Evolutionary conservation across 2,329 filamentous ascomycete species (phyloP).

Genomic region (Nannizziopsis barbatae): DNA sequence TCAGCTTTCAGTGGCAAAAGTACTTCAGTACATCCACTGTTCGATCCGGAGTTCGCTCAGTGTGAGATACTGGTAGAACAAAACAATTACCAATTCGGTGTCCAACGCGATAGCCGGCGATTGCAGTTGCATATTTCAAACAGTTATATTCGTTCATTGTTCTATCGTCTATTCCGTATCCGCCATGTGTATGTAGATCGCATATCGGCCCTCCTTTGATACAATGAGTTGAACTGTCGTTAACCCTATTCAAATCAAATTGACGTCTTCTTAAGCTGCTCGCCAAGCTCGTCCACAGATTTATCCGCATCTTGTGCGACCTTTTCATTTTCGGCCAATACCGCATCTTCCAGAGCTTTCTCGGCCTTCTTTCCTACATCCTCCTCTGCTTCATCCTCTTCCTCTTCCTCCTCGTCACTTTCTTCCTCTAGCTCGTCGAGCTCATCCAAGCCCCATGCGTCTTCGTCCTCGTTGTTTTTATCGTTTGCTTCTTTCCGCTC

Average conservation of each 20-base stretch:
- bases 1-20: too few relatives aligned
- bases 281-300: conserved; percentile 69
- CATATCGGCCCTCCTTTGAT: too few relatives aligned
- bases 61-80: too few relatives aligned
- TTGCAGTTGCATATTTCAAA: too few relatives aligned
- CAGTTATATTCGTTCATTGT: too few relatives aligned
- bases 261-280: conserved; percentile 61
- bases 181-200: too few relatives aligned
- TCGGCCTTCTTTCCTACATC: conserved; percentile 56
- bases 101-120: too few relatives aligned
- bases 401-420: conserved; percentile 57
- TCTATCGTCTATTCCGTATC: too few relatives aligned
- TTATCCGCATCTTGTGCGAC: conserved; percentile 63
- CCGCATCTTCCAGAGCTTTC: conserved; percentile 55
- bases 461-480: conserved; percentile 56
- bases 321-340: conserved; percentile 47
- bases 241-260: conserved; percentile 6
- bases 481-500: conserved; percentile 61
- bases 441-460: conserved; percentile 74
- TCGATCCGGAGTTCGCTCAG: too few relatives aligned
- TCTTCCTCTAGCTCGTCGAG: conserved; percentile 74
- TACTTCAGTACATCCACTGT: too few relatives aligned
- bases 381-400: conserved; percentile 57
- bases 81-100: too few relatives aligned
- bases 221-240: too few relatives aligned